Evolutionary conservation across 495 filamentous ascomycete genomes (phyloP), one percentile per base, ranked within the genome.

Genomic region (Penicillium herquei): DNA sequence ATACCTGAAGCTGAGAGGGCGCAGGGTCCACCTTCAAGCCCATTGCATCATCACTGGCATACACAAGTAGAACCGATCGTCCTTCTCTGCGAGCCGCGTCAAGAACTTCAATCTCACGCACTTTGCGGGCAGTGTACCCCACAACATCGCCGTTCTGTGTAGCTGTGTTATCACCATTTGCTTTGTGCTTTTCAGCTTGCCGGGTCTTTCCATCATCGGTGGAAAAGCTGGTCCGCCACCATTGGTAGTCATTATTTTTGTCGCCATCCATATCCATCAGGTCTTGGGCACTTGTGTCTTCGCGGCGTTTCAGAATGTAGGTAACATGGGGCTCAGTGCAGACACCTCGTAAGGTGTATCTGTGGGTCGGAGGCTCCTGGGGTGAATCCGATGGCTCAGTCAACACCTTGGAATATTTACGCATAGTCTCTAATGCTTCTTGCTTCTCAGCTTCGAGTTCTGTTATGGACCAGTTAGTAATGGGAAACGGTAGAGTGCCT

Each of bases 151-250:
- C 63, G 47, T 72, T 54, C 32, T 64, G 66, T 0, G 64, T 49
- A 7, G 55, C 47, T 9, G 58, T 31, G 16, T 57, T 41, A 18
- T 60, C 62, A 10, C 40, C 61, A 10, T 64, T 45, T 1, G 61
- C 52, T 39, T 65, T 59, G 45, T 39, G 44, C 53, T 66, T 75
- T 55, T 56, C 57, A 3, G 70, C 63, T 61, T 70, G 72, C 21
- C 65, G 64, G 13, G 66, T 65, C 57, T 76, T 78, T 17, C 72
- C 72, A 55, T 81, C 78, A 13, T 76, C 76, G 17, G 67, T 61
- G 3, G 78, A 77, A 58, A 77, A 84, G 52, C 75, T 78, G 55
- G 80, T 71, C 14, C 78, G 79, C 81, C 80, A 84, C 81, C 80
- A 84, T 51, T 83, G 75, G 65, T 72, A 76, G 31, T 71, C 70